Evolutionary conservation across 2,329 filamentous ascomycete species (phyloP), one percentile per base, ranked within the genome.

Genomic region (Exophiala viscosa): DNA sequence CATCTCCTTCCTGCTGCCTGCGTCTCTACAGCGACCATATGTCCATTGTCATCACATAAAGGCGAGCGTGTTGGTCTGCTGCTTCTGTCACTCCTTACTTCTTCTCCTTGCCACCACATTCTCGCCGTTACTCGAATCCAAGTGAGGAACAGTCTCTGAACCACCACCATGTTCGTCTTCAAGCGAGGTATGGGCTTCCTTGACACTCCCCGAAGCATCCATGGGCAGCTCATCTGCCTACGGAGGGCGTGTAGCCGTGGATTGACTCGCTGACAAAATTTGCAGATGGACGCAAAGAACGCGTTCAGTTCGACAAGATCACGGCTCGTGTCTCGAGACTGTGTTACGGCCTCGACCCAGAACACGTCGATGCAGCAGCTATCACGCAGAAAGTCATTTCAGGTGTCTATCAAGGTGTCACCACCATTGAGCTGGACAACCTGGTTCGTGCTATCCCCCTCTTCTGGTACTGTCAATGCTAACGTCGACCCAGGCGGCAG

Each of bases 301-400:
- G 93, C 74, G 93, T 99, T 62, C 93, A 99, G 74, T 99, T 99
- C 79, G 93, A 99, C 82, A 99, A 99, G 80, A 99, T 99, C 83
- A 97, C 93, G 68, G 93, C 93, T 66, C 90, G 93, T 74, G 93
- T 99, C 64, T 97, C 93, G 42, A 85, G 93, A 67, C 81, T 99
- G 69, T 99, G 93, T 82, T 99, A 99, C 73, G 92, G 92, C 62
- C 86, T 99, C 54, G 93, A 99, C 70, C 83, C 88, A 45, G 92
- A 88, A 64, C 93, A 99, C 78, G 89, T 99, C 67, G 93, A 99
- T 76, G 90, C 93, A 51, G 93, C 95, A 62, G 90, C 92, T 67
- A 99, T 99, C 70, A 99, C 93, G 55, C 91, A 96, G 77, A 99
- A 97, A 76, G 93, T 99, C 73, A 99, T 99, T 71, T 95, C 92